A percentile compares a stretch with the other conserved stretches of the same genome.
phyloP scores from a whole-genome alignment of 495 filamentous ascomycete species.

The Tetracladium setigerum region DNA sequence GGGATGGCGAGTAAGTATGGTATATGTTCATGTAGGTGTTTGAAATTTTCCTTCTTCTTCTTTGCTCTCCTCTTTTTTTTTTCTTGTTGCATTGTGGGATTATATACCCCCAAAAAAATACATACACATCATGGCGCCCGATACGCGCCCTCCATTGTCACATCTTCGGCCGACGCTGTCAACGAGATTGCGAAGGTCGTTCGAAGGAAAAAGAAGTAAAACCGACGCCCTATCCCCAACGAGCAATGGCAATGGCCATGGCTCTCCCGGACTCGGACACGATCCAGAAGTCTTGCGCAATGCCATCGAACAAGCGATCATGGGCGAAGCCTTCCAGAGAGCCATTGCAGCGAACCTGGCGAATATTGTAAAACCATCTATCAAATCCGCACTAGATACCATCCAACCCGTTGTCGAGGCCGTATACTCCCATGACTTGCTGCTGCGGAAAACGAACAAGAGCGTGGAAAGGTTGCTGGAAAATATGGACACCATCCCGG shows the following conservation, averaged over 20 bases:
- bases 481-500: slow-evolving; percentile 10
- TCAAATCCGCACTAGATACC: slow-evolving; percentile 20
- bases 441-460: slow-evolving; percentile 18
- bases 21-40: not conserved
- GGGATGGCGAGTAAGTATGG: slow-evolving; percentile 3
- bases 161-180: not conserved
- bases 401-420: slow-evolving; percentile 22
- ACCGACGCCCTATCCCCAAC: slow-evolving; percentile 4
- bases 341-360: slow-evolving; percentile 21
- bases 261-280: not conserved
- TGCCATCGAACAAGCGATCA: slow-evolving; percentile 21
- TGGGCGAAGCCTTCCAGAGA: slow-evolving; percentile 18
- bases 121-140: slow-evolving; percentile 1
- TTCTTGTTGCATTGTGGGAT: not conserved
- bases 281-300: slow-evolving; percentile 15
- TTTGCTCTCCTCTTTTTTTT: not conserved
- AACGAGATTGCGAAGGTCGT: slow-evolving; percentile 3
- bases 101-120: not conserved
- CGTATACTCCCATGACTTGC: slow-evolving; percentile 19
- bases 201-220: slow-evolving; percentile 10
- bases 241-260: slow-evolving; percentile 12
- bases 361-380: slow-evolving; percentile 18
- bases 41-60: not conserved
- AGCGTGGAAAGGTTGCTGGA: slow-evolving; percentile 20
- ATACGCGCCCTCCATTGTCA: slow-evolving; percentile 9